Evolutionary conservation across 805 yeast species (phyloP).

Genomic region (Metschnikowia vanudenii): DNA sequence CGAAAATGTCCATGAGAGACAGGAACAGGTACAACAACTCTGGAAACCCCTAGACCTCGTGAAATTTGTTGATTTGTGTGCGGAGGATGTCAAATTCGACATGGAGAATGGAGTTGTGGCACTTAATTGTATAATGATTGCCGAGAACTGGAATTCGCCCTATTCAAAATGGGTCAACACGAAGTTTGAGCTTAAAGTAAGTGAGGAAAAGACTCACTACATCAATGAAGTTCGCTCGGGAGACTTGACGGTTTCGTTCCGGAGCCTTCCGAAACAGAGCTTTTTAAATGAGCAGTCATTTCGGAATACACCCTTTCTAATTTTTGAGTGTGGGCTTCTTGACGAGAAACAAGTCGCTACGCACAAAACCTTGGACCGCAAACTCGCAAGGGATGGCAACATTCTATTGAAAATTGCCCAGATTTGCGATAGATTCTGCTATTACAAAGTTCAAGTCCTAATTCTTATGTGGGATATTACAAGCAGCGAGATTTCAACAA

Average conservation of each 20-base stretch:
- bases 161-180: constrained; percentile 51
- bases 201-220: constrained; percentile 27
- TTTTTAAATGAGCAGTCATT: constrained; percentile 38
- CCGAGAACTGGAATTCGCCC: constrained; percentile 47
- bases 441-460: constrained; percentile 39
- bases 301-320: constrained; percentile 39
- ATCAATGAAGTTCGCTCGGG: constrained; percentile 25
- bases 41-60: constrained; percentile 50
- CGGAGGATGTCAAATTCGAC: constrained; percentile 26
- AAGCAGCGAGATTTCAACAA: constrained; percentile 17
- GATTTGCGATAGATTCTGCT: constrained; percentile 34
- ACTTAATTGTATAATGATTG: constrained; percentile 41
- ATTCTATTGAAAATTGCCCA: constrained; percentile 36
- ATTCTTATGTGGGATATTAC: constrained; percentile 43
- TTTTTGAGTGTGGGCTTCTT: constrained; percentile 53
- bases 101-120: constrained; percentile 22
- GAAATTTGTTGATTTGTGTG: constrained; percentile 29
- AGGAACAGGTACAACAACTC: constrained; percentile 35
- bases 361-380: constrained; percentile 24
- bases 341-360: constrained; percentile 15
- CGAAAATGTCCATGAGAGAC: constrained; percentile 18
- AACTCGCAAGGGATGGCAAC: constrained; percentile 36
- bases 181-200: constrained; percentile 40
- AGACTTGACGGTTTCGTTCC: constrained; percentile 32
- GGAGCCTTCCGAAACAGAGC: constrained; percentile 42